Conservation (phyloP, 441 rosid genomes). For the Adansonia madagascariensis region DNA sequence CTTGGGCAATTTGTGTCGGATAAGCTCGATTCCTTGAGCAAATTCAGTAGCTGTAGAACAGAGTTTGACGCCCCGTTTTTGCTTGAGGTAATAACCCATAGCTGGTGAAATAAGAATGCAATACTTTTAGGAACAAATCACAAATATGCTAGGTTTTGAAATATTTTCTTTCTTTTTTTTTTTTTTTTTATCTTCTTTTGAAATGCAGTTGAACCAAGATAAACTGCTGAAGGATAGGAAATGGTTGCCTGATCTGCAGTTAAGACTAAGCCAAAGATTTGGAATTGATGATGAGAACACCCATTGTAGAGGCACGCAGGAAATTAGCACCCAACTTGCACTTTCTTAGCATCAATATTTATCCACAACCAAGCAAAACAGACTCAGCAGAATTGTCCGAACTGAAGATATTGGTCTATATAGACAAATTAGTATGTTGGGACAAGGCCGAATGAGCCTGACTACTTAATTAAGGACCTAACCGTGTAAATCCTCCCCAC, state of each 20-base stretch:
- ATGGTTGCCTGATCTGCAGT: conserved; percentile 52
- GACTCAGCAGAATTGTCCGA: neutral
- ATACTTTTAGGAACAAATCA: neutral
- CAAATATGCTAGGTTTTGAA: neutral
- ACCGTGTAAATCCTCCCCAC: conserved; percentile 23
- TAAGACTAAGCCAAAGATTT: conserved; percentile 47
- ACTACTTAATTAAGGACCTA: conserved; percentile 48
- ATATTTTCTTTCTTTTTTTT: neutral
- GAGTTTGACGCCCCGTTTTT: conserved; percentile 36
- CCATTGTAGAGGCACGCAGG: conserved; percentile 31
- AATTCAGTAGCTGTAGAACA: conserved; percentile 29
- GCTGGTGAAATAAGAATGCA: neutral
- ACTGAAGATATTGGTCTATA: neutral
- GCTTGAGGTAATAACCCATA: conserved; percentile 28
- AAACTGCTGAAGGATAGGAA: conserved; percentile 39
- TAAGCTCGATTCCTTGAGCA: conserved; percentile 11
- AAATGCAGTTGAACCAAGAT: conserved; percentile 40
- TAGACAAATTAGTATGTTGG: neutral
- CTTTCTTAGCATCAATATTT: conserved; percentile 37
- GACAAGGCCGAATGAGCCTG: conserved; percentile 26
- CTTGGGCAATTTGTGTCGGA: conserved; percentile 29
- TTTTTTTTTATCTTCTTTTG: neutral
- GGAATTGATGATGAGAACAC: conserved; percentile 33
- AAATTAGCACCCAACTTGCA: conserved; percentile 55
- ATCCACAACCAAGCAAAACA: neutral